Base-by-base conservation (phyloP, 352 stramenopile genomes). In the Blastocystis sp. region DNA sequence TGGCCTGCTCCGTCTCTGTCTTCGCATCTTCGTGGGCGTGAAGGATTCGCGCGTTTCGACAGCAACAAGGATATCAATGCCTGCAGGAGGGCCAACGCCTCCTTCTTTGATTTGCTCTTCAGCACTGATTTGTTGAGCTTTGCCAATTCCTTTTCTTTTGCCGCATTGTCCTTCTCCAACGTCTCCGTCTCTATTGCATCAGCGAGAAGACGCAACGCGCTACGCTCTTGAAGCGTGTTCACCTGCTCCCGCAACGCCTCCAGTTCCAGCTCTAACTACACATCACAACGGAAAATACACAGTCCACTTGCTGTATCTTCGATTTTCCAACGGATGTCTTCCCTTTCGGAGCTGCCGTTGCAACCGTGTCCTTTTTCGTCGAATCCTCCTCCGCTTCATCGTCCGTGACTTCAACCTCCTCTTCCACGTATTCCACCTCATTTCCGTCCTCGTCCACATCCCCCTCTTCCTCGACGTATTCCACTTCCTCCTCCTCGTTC, bases 81-180 rank as follows among this genome's bases (percentile, higher is more conserved):
- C 24, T 88, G 33, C 13, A 88, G 24, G 4, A 88, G 41, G 19
- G 55, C 4, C 29, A 66, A 60, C 29, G 62, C 35, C 21, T 88
- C 78, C 65, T 88, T 88, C 78, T 88, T 88, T 26, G 78, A 88
- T n/a, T 88, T 88, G 45, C 62, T 63, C 65, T 88, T 88, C 6
- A 35, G 9, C 24, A 88, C 62, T 3, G 78, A 29, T 62, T 88
- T 88, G 55, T 63, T 81, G 21, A 81, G 71, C 26, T 81, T 81
- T n/a, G 71, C 71, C n/a, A 81, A 41, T 31, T 81, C 71, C 55
- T 66, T 81, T 41, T 81, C 71, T 41, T 81, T 81, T 24, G 16
- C 24, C 19, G 62, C 62, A 24, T 81, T 66, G 24, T 81, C 71
- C 50, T 12, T 26, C 35, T 81, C 71, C 29, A 81, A 33, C 26